Conservation (phyloP, 345 rosid genomes). For the Triadica sebifera region DNA sequence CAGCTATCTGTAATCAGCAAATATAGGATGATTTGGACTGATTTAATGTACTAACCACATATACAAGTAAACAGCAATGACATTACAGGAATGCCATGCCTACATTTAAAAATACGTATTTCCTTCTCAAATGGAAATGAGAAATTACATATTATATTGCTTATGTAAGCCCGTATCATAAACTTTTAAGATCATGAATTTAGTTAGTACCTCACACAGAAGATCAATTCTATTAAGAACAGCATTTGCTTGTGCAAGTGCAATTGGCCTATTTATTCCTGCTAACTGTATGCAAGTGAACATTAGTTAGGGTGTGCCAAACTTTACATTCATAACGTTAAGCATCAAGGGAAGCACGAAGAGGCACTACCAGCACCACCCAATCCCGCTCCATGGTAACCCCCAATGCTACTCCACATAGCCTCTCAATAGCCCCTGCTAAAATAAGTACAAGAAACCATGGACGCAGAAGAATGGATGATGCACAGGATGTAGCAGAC, state of each 20-base stretch:
- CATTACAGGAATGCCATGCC: not conserved
- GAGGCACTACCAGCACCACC: slow-evolving; percentile 78
- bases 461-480: slow-evolving; percentile 64
- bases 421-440: slow-evolving; percentile 77
- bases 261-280: slow-evolving; percentile 80
- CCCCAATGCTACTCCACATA: slow-evolving; percentile 81
- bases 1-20: slow-evolving; percentile 60
- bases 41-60: not conserved
- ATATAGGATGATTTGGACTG: not conserved
- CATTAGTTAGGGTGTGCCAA: slow-evolving; percentile 14
- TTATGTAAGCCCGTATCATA: not conserved
- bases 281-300: slow-evolving; percentile 59
- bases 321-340: slow-evolving; percentile 7
- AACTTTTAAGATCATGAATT: slow-evolving; percentile 1
- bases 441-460: slow-evolving; percentile 78
- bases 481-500: slow-evolving; percentile 43
- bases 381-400: slow-evolving; percentile 94
- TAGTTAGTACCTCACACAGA: slow-evolving; percentile 49
- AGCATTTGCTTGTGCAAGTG: slow-evolving; percentile 83
- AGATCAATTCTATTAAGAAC: no score
- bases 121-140: not conserved
- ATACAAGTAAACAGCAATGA: not conserved
- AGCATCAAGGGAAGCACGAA: slow-evolving; percentile 8
- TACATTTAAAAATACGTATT: not conserved
- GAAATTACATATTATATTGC: not conserved